Evolutionary conservation across 805 yeast species (phyloP), one percentile per base, ranked within the genome.

Genomic region (Ogataea nonfermentans): DNA sequence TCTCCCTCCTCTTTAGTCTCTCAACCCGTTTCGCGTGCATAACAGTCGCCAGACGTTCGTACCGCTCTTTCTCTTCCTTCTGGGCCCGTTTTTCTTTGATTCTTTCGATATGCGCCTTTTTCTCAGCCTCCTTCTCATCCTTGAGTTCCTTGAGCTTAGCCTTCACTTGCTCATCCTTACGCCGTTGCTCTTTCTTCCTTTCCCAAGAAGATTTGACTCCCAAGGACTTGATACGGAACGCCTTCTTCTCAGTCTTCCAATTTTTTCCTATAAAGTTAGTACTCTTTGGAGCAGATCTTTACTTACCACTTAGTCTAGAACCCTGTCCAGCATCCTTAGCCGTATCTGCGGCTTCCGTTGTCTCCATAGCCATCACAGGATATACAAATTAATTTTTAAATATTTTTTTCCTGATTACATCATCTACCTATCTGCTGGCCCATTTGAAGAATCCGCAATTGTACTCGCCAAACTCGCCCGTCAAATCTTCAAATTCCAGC

Each of bases 11-110:
- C 67, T 84, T 81, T 67, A 91, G 61, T 65, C 99, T 78, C 49
- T 89, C 98, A 28, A 89, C 85, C 70, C 79, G 84, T 80, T 89
- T 90, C 29, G 84, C 84, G 59, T 88, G 91, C 95, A 91, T 86
- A 65, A 84, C 87, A 41, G 77, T 74, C 9, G 95, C 93, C 59
- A 91, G 61, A 57, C 71, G 71, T 56, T 84, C 95, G 57, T 81
- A 86, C 54, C 99, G 77, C 61, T 91, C 97, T 63, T 78, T 79
- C 63, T 91, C 99, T 42, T 76, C 96, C 70, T 83, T 84, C 61
- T 78, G 76, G 52, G 81, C 89, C 57, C 84, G 76, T 63, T 85
- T 81, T 51, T 82, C 86, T 67, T 81, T 86, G 37, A 80, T 59
- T 15, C 71, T 77, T 17, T 73, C 74, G 32, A 80, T 65, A 47